Evolutionary conservation across 1,284 basidiomycete species (phyloP).

Genomic region (Anthracocystis setariae): DNA sequence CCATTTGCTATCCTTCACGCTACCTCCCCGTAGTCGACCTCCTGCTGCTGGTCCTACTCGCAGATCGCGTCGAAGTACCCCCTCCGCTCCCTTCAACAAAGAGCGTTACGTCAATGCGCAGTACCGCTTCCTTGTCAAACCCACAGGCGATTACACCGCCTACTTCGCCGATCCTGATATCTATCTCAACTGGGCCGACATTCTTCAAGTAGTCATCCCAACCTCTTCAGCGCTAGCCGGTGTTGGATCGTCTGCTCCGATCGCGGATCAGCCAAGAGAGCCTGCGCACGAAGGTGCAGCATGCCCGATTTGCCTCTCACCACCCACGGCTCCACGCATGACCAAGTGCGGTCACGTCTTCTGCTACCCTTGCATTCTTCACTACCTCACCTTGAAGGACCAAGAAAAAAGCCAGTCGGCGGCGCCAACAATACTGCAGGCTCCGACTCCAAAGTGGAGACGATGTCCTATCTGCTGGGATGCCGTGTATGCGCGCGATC

Average conservation of each 20-base stretch:
- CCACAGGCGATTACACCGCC: slow-evolving; percentile 64
- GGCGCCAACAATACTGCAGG: slow-evolving; percentile 9
- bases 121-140: slow-evolving; percentile 66
- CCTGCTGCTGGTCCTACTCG: slow-evolving; percentile 51
- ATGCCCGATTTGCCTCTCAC: slow-evolving; percentile 93
- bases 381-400: slow-evolving; percentile 75
- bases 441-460: slow-evolving; percentile 53
- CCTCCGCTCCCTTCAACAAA: slow-evolving; percentile 61
- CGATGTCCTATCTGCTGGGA: slow-evolving; percentile 94
- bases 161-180: slow-evolving; percentile 64
- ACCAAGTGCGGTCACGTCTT: slow-evolving; percentile 93
- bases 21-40: slow-evolving; percentile 61
- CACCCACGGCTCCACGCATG: slow-evolving; percentile 92
- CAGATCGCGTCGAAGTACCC: slow-evolving; percentile 44
- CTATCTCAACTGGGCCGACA: slow-evolving; percentile 74
- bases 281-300: slow-evolving; percentile 75
- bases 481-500: slow-evolving; percentile 86
- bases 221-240: slow-evolving; percentile 71
- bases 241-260: slow-evolving; percentile 38
- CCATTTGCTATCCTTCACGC: slow-evolving; percentile 64
- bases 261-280: slow-evolving; percentile 39
- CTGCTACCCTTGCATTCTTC: slow-evolving; percentile 70
- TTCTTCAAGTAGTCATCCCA: slow-evolving; percentile 92
- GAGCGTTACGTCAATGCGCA: slow-evolving; percentile 67
- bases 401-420: slow-evolving; percentile 20